A percentile compares a stretch with the other conserved stretches of the same genome.
Evolutionary conservation across 192 early-diverging fungal genomes (phyloP).

Genomic region (Radiomyces spectabilis): DNA sequence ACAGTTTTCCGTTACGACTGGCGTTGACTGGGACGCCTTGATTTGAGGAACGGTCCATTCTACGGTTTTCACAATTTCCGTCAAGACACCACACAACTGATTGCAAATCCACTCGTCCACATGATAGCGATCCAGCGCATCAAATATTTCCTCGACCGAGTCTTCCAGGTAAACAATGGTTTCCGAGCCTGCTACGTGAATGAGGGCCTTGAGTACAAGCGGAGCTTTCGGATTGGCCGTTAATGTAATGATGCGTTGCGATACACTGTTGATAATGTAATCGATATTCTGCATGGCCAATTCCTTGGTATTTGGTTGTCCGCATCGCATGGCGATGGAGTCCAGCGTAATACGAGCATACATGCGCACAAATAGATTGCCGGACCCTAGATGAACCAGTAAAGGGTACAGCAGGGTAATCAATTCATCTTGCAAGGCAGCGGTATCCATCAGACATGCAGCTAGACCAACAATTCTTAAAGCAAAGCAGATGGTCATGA

Average conservation of each 20-base stretch:
- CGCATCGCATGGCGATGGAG: constrained; percentile 31
- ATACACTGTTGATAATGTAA: constrained; percentile 44
- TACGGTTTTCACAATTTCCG: constrained; percentile 9
- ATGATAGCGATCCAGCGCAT: constrained; percentile 44
- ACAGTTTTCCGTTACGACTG: too few relatives aligned
- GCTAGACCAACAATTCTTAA: constrained; percentile 13
- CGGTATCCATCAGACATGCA: neutral
- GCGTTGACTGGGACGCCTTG: constrained; percentile 1
- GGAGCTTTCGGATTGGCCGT: constrained; percentile 37
- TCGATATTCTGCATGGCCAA: constrained; percentile 42
- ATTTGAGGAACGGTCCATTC: constrained; percentile 3
- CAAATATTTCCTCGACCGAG: constrained; percentile 47
- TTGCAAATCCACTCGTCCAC: constrained; percentile 32
- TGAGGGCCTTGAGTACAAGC: constrained; percentile 39
- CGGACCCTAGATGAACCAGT: constrained; percentile 34
- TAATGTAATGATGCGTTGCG: constrained; percentile 26
- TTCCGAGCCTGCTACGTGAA: constrained; percentile 35
- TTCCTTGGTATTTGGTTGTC: constrained; percentile 19
- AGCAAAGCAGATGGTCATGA: constrained; percentile 16
- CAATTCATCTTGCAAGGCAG: constrained; percentile 21
- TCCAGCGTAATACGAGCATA: constrained; percentile 35
- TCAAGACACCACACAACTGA: constrained; percentile 23
- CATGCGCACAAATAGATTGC: constrained; percentile 30
- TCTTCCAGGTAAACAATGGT: constrained; percentile 42
- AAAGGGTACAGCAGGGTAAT: constrained; percentile 35